phyloP scores from a whole-genome alignment of 2,329 filamentous ascomycete species.

The Calonectria henricotiae region DNA sequence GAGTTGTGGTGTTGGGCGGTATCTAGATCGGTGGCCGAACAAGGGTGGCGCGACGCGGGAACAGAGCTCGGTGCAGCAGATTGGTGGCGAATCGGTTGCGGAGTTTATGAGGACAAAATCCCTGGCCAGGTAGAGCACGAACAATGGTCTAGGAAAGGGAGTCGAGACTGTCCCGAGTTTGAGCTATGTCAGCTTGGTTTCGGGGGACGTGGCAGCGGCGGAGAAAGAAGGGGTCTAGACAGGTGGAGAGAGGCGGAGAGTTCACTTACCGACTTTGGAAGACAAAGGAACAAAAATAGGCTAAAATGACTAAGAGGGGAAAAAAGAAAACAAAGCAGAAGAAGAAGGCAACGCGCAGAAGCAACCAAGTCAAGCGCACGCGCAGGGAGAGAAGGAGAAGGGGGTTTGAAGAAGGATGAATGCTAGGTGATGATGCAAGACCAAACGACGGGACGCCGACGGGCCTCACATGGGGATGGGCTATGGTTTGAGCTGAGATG shows the following conservation, averaged over 20 bases:
- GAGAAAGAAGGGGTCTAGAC: constrained; percentile 43
- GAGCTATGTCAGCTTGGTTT: constrained; percentile 44
- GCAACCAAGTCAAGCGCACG: constrained; percentile 30
- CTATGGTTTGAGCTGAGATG: constrained; percentile 26
- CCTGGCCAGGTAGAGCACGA: constrained; percentile 37
- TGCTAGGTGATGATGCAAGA: constrained; percentile 39
- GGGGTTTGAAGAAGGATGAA: constrained; percentile 27
- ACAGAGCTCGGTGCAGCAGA: constrained; percentile 42
- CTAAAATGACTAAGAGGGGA: constrained; percentile 27
- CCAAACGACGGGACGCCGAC: constrained; percentile 27
- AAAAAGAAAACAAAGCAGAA: constrained; percentile 23
- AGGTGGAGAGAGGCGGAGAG: constrained; percentile 48
- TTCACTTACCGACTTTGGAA: constrained; percentile 27
- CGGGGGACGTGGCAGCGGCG: constrained; percentile 36
- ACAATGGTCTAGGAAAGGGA: constrained; percentile 41
- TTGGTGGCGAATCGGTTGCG: constrained; percentile 30
- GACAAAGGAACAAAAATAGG: constrained; percentile 46
- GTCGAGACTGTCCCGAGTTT: constrained; percentile 41
- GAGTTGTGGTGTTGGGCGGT: constrained; percentile 23
- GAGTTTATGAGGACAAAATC: constrained; percentile 31
- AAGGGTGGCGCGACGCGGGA: constrained; percentile 35
- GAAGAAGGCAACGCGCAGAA: constrained; percentile 32
- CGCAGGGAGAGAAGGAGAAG: constrained; percentile 27
- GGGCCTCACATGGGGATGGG: constrained; percentile 26
- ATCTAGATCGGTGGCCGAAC: constrained; percentile 40